Percentiles rank a stretch among this genome's conserved stretches.
phyloP scores from a whole-genome alignment of 2,329 filamentous ascomycete genomes.

The Alternaria sp. region DNA sequence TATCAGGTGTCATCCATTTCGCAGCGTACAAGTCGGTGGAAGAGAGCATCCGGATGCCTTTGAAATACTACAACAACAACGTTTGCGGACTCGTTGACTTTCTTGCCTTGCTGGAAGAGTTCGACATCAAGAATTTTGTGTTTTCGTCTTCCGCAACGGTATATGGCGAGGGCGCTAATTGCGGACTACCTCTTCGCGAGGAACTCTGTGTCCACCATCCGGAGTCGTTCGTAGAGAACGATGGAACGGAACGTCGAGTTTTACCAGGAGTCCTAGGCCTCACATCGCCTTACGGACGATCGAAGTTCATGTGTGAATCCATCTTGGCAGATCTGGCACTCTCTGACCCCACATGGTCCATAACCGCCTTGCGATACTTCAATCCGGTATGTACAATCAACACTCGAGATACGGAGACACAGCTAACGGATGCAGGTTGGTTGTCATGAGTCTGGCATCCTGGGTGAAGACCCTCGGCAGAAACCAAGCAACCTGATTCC shows the following conservation, averaged over 20 bases:
- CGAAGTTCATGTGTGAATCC: slow-evolving; percentile 73
- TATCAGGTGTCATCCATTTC: slow-evolving; percentile 73
- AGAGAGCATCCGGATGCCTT: slow-evolving; percentile 67
- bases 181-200: slow-evolving; percentile 62
- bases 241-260: slow-evolving; percentile 54
- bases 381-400: slow-evolving; percentile 59
- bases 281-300: slow-evolving; percentile 71
- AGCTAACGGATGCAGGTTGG: slow-evolving; percentile 56
- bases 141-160: slow-evolving; percentile 74
- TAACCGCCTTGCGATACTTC: slow-evolving; percentile 72
- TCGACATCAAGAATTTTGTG: slow-evolving; percentile 70
- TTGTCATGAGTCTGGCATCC: slow-evolving; percentile 68
- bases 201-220: slow-evolving; percentile 63
- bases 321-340: slow-evolving; percentile 69
- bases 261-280: slow-evolving; percentile 64
- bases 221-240: slow-evolving; percentile 55
- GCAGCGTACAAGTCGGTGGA: slow-evolving; percentile 72
- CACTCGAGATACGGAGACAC: neutral
- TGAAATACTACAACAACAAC: slow-evolving; percentile 74
- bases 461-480: slow-evolving; percentile 70
- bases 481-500: slow-evolving; percentile 71
- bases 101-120: slow-evolving; percentile 64
- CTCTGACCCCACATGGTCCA: slow-evolving; percentile 68
- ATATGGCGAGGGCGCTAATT: slow-evolving; percentile 61
- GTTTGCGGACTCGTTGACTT: slow-evolving; percentile 70